phyloP scores from a whole-genome alignment of 2,329 filamentous ascomycete genomes.

The Teratosphaeria gauchensis region DNA sequence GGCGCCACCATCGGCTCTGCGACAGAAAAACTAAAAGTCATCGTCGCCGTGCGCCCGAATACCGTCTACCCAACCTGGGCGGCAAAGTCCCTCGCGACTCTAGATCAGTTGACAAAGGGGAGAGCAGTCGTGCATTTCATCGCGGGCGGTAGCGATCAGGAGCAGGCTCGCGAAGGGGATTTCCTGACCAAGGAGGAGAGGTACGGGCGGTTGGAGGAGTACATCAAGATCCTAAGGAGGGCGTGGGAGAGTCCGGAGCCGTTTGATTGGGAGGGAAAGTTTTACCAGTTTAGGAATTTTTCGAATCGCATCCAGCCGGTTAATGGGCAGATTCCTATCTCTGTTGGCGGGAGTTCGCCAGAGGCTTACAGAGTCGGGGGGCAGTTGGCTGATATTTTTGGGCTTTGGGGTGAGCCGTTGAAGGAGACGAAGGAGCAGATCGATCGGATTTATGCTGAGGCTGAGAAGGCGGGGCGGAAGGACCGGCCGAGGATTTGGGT shows the following conservation, averaged over 20 bases:
- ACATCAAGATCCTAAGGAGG: conserved; percentile 50
- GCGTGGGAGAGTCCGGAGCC: conserved; percentile 49
- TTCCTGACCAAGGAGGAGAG: conserved; percentile 49
- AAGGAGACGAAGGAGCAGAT: conserved; percentile 57
- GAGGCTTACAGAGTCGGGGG: conserved; percentile 53
- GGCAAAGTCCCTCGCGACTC: conserved; percentile 51
- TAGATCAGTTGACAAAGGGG: conserved; percentile 49
- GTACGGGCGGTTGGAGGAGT: conserved; percentile 51
- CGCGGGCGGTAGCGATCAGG: conserved; percentile 50
- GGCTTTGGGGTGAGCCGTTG: conserved; percentile 54
- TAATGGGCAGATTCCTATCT: conserved; percentile 45
- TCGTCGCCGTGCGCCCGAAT: conserved; percentile 54
- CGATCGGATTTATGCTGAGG: conserved; percentile 49
- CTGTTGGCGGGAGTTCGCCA: conserved; percentile 49
- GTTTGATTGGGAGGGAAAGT: conserved; percentile 53
- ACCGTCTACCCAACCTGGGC: conserved; percentile 54
- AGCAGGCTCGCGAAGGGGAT: conserved; percentile 52
- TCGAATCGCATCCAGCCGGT: conserved; percentile 45
- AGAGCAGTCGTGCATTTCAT: conserved; percentile 55
- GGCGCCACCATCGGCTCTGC: conserved; percentile 48
- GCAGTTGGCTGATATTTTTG: conserved; percentile 51
- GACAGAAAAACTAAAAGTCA: conserved; percentile 52
- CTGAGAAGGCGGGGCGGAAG: conserved; percentile 46
- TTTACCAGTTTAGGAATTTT: conserved; percentile 52
- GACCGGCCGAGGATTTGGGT: conserved; percentile 54